Percentiles rank a stretch among this genome's conserved stretches.
These are phyloP conservation scores for Stramenopiles sp. DNA, from an alignment of 352 stramenopile species.

Conservation along the genomic window DNA sequence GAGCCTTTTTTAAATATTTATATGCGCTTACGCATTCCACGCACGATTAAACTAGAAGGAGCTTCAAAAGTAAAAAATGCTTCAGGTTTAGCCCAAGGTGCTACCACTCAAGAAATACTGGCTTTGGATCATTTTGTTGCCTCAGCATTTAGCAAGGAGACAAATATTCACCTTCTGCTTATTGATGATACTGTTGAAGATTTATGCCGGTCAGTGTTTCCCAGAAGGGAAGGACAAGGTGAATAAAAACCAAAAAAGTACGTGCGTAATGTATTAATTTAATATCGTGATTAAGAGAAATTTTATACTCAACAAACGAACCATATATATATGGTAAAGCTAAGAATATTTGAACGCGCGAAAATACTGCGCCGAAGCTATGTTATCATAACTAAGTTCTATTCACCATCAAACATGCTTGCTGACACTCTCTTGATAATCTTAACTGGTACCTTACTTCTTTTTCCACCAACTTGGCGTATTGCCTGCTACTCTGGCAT, in stretches of 20 bases:
- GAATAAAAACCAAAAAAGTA: no score
- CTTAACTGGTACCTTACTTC: no score
- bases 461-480: conserved; percentile 12
- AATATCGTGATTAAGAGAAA: no score
- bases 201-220: no score
- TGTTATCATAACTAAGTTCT: no score
- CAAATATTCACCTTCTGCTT: not conserved
- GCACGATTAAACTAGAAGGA: not conserved
- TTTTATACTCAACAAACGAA: not conserved
- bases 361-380: no score
- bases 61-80: not conserved
- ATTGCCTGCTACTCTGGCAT: not conserved
- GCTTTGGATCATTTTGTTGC: not conserved
- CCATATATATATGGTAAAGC: not conserved
- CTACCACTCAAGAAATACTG: not conserved
- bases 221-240: no score
- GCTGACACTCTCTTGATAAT: no score
- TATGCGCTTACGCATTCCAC: not conserved
- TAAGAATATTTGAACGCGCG: not conserved
- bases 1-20: not conserved
- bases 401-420: no score
- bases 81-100: not conserved
- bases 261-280: no score
- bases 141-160: not conserved
- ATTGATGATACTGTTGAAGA: not conserved